Conservation (phyloP, 1,139 yeast species). For the Magnusiomyces sp. region DNA sequence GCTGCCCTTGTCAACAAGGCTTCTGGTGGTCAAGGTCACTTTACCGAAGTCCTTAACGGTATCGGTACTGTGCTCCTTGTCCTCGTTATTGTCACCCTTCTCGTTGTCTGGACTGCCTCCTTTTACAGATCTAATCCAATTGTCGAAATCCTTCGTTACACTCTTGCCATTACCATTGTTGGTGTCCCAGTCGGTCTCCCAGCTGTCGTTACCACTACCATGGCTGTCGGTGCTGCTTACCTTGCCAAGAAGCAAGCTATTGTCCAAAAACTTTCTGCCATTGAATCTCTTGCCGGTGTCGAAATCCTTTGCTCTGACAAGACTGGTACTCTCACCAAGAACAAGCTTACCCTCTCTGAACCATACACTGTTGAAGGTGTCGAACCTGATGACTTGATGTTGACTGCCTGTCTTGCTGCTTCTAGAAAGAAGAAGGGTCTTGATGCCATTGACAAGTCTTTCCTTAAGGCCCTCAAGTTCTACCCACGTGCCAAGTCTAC, state of each 20-base stretch:
- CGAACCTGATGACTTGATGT: constrained; percentile 93
- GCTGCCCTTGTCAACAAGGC: constrained; percentile 97
- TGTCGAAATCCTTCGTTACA: constrained; percentile 84
- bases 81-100: constrained; percentile 77
- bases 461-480: constrained; percentile 69
- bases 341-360: constrained; percentile 91
- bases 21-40: constrained; percentile 88
- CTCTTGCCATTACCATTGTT: constrained; percentile 91
- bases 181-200: constrained; percentile 99
- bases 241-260: constrained; percentile 97
- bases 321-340: constrained; percentile 98
- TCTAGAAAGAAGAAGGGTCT: constrained; percentile 98
- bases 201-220: constrained; percentile 98
- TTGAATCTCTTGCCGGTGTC: constrained; percentile 98
- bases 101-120: constrained; percentile 88
- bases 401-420: constrained; percentile 97
- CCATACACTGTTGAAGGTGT: constrained; percentile 99
- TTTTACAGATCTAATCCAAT: constrained; percentile 90
- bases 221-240: constrained; percentile 99
- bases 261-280: constrained; percentile 96
- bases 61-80: constrained; percentile 90
- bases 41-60: constrained; percentile 96
- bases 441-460: constrained; percentile 82
- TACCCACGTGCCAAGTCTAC: constrained; percentile 53
- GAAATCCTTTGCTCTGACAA: constrained; percentile 98